Evolutionary conservation across 2,329 filamentous ascomycete species (phyloP).

Genomic region (Colletotrichum zoysiae): DNA sequence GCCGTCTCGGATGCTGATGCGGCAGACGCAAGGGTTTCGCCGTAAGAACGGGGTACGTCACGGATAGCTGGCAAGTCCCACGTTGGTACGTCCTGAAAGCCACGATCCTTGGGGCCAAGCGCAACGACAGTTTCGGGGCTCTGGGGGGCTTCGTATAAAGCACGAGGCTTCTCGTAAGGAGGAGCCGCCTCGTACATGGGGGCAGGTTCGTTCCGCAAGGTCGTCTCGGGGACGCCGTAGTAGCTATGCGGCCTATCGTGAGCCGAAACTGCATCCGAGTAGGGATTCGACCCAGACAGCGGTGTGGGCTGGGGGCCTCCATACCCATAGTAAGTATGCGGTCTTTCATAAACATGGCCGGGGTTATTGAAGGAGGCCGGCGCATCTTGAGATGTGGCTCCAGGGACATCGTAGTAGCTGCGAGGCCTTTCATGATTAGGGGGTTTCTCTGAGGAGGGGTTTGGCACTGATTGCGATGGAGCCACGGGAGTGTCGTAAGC

Average conservation of each 20-base stretch:
- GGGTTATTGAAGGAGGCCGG: neutral
- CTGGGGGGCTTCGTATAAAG: constrained; percentile 8
- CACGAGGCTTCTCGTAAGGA: constrained; percentile 14
- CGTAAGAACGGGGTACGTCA: constrained; percentile 2
- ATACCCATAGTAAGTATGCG: constrained; percentile 6
- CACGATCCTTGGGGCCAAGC: constrained; percentile 19
- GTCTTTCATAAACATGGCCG: constrained; percentile 11
- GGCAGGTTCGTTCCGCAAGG: neutral
- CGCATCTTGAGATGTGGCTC: constrained; percentile 3
- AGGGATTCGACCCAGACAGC: neutral
- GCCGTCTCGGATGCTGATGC: constrained; percentile 13
- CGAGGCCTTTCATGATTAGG: constrained; percentile 16
- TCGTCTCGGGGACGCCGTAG: neutral
- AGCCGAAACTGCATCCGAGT: neutral
- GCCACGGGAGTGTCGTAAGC: neutral
- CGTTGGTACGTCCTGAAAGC: constrained; percentile 12
- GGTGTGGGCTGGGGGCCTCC: neutral
- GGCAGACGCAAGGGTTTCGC: neutral
- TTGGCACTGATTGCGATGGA: neutral
- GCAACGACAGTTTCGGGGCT: constrained; percentile 38
- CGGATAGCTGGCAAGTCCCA: constrained; percentile 22
- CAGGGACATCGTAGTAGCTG: constrained; percentile 17
- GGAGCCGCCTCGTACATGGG: neutral
- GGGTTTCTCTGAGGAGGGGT: neutral
- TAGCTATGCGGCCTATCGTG: constrained; percentile 21